Evolutionary conservation across 2,329 filamentous ascomycete genomes (phyloP), one percentile per base, ranked within the genome.

Genomic region (Penicillium janthinellum): DNA sequence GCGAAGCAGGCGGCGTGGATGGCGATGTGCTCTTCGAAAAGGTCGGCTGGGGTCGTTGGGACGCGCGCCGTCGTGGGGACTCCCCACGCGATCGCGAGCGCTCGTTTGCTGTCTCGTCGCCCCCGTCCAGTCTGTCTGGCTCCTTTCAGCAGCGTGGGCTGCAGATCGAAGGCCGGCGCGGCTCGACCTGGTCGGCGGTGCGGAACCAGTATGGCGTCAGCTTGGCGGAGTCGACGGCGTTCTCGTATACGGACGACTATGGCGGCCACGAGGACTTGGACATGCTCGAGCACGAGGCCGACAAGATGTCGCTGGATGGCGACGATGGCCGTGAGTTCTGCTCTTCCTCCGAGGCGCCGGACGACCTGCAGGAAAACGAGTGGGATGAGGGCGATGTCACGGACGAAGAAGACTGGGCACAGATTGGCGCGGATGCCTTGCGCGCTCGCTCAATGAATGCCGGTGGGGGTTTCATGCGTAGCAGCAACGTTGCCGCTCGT

Each of bases 21-120:
- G 83, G 84, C 60, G 86, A 87, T 52, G 75, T 80, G 60, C 66
- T 81, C 56, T 98, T 96, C 73, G 90, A 96, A 76, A 98, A 98
- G 82, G 92, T 97, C 60, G 94, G 94, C 72, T 98, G 94, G 94
- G 95, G 95, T 60, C 88, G 92, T 66, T 99, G 94, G 94, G 90
- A 96, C 76, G 95, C 93, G 62, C 88, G 88, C 73, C 84, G 86
- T 73, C 87, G 87, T 69, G 90, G 88, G 56, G 85, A 90, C 62
- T 79, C 84, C 45, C 62, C 71, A 56, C 69, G 68, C 35, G 67
- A 73, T 60, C 62, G 67, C 35, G 69, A 73, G 59, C 60, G 66
- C 47, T 50, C 56, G 20, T 51, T 70, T 64, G 64, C 71, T 55
- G 62, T 76, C 42, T 82, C 82, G 54, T 84, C 82, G 57, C 82